A percentile compares a stretch with the other conserved stretches of the same genome.
Evolutionary conservation across 1,284 basidiomycete species (phyloP).

Genomic region (Ustilago loliicola): DNA sequence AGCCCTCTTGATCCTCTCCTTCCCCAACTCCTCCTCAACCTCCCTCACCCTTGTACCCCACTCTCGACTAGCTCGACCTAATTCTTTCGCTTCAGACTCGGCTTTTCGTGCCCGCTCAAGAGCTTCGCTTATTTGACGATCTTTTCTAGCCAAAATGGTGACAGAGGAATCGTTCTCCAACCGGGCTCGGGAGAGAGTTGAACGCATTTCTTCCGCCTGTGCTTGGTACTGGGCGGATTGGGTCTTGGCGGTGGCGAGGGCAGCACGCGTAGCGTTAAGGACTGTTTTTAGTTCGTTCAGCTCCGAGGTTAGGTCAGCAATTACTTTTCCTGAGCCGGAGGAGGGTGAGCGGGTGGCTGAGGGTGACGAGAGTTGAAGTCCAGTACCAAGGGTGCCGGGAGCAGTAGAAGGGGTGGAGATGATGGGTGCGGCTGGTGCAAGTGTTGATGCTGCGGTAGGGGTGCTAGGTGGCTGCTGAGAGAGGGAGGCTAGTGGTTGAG

Average conservation of each 20-base stretch:
- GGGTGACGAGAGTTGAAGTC: constrained; percentile 3
- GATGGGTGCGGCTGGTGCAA: constrained; percentile 11
- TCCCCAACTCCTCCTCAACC: constrained; percentile 58
- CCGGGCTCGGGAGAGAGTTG: constrained; percentile 81
- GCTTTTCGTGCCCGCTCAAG: constrained; percentile 67
- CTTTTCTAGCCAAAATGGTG: constrained; percentile 86
- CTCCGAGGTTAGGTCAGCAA: constrained; percentile 53
- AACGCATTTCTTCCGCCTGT: constrained; percentile 86
- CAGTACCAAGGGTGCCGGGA: neutral
- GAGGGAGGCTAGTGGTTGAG: neutral
- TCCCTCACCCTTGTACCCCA: constrained; percentile 63
- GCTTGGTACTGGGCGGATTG: constrained; percentile 80
- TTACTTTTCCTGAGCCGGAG: constrained; percentile 40
- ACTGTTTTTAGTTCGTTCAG: constrained; percentile 62
- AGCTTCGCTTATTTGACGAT: constrained; percentile 81
- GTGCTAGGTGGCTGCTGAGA: neutral
- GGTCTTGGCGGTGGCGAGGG: constrained; percentile 81
- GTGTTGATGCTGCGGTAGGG: neutral
- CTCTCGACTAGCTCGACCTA: constrained; percentile 59
- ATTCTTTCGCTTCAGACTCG: constrained; percentile 65
- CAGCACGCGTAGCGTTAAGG: constrained; percentile 83
- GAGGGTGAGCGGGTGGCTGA: neutral
- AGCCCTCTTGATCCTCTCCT: constrained; percentile 48
- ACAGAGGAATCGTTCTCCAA: constrained; percentile 87
- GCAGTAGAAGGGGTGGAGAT: neutral